Conservation (phyloP, 179 eudicot genomes). For the Pouteria campechiana region DNA sequence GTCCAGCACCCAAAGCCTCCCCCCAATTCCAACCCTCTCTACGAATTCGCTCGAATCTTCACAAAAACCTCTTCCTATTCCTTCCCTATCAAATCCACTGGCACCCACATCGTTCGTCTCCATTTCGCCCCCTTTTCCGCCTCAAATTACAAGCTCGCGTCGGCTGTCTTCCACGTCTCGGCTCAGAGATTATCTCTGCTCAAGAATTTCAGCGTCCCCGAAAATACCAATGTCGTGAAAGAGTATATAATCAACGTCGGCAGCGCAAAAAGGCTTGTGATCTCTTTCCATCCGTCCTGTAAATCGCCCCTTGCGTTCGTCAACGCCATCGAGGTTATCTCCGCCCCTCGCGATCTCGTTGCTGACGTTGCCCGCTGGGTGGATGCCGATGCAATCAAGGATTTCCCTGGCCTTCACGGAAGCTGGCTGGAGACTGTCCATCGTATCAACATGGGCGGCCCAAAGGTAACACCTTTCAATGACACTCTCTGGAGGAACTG, state of each 20-base stretch:
- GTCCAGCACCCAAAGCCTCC: constrained; percentile 18
- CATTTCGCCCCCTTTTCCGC: constrained; percentile 42
- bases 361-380: constrained; percentile 39
- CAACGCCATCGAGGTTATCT: constrained; percentile 79
- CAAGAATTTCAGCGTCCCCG: constrained; percentile 30
- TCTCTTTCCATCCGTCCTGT: constrained; percentile 40
- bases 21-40: constrained; percentile 23
- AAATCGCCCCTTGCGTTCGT: constrained; percentile 52
- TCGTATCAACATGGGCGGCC: constrained; percentile 76
- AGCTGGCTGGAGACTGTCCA: constrained; percentile 48
- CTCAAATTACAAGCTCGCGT: constrained; percentile 6
- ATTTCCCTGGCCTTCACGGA: constrained; percentile 36
- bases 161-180: constrained; percentile 54
- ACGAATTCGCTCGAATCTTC: constrained; percentile 52
- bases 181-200: constrained; percentile 51
- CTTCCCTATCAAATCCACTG: constrained; percentile 37
- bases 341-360: constrained; percentile 78
- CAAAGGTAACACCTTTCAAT: constrained; percentile 78
- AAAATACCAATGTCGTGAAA: constrained; percentile 19
- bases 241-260: constrained; percentile 59
- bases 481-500: constrained; percentile 91
- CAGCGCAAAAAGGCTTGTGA: constrained; percentile 36
- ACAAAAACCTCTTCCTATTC: constrained; percentile 26
- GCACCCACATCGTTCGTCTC: constrained; percentile 62
- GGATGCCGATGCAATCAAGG: constrained; percentile 19